Conservation (phyloP, 2,329 filamentous ascomycete species). For the Cordyceps cicadae region DNA sequence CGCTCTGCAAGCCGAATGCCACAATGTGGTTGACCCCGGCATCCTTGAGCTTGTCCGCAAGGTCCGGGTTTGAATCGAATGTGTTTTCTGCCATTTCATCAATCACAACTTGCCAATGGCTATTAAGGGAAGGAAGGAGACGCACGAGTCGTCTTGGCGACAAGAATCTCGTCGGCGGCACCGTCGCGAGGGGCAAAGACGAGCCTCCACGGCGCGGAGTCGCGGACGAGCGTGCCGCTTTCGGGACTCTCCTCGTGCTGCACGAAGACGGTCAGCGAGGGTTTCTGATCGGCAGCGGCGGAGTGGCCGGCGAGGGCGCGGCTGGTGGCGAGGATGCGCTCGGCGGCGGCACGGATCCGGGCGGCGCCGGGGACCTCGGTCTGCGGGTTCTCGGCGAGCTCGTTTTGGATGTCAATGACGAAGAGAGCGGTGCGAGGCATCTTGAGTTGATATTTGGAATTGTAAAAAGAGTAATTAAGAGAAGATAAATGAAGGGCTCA, state of each 20-base stretch:
- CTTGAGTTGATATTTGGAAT: not conserved
- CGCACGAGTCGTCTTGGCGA: slow-evolving; percentile 22
- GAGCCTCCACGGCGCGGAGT: slow-evolving; percentile 21
- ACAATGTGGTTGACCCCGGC: slow-evolving; percentile 19
- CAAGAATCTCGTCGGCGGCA: slow-evolving; percentile 17
- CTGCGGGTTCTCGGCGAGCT: slow-evolving; percentile 18
- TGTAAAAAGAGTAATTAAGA: no score
- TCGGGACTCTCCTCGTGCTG: slow-evolving; percentile 23
- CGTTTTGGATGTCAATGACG: slow-evolving; percentile 27
- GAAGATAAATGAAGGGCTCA: no score
- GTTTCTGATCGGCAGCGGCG: not conserved
- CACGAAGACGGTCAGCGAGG: slow-evolving; percentile 20
- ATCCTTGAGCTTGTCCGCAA: slow-evolving; percentile 18
- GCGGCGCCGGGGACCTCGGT: slow-evolving; percentile 21
- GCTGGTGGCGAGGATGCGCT: slow-evolving; percentile 17
- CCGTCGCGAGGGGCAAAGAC: slow-evolving; percentile 20
- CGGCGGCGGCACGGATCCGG: slow-evolving; percentile 17
- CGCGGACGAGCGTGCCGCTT: slow-evolving; percentile 15
- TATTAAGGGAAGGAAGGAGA: not conserved
- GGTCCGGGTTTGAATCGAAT: slow-evolving; percentile 23
- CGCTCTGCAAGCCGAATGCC: slow-evolving; percentile 25
- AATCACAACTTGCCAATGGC: not conserved
- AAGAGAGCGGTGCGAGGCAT: slow-evolving; percentile 20
- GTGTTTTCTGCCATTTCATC: slow-evolving; percentile 16
- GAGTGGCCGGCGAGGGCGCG: slow-evolving; percentile 11